Base-by-base conservation (phyloP, 129 eudicot genomes). In the Sambucus nigra region DNA sequence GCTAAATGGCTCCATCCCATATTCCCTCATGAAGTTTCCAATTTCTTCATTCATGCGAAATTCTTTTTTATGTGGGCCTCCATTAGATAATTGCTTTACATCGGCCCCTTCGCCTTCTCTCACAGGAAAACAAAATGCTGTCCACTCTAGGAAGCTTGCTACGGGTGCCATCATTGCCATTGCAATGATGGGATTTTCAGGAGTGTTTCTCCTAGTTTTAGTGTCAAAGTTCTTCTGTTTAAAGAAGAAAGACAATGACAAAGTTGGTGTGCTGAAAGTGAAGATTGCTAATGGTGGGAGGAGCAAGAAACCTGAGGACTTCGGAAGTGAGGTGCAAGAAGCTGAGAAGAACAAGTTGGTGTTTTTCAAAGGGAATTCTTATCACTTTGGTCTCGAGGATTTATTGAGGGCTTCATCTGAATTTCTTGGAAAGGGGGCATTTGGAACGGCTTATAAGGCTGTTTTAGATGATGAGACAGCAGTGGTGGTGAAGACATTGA, bases 281-380 rank as follows among this genome's bases (percentile, higher is more conserved):
- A 78, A 86, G 67, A 57, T 81, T 45, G 57, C 87, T 4, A 69
- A 68, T 21, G 76, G 81, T 61, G 88, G 87, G 62, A 73, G 88
- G 78, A 72, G 86, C 67, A 92, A 86, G 61, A 81, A 78, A 49
- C 87, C 95, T 6, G 91, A 78, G 48, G 84, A 78, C 66, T 86
- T 86, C 25, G 87, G 87, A 11, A 86, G 95, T 59, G 95, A 92
- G 51, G 84, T 81, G n/a, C 95, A 86, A 68, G 95, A 81, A 59
- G 83, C 87, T 24, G 92, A 81, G 71, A 81, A 81, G 71, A 80
- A 73, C 70, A 84, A 79, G 64, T 48, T 84, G 56, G 85, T 76
- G 53, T 84, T 84, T 82, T 84, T 80, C 38, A 88, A 84, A 62
- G 88, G 82, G 32, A 75, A 81, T 63, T 71, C 71, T 38, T 74